A percentile compares a stretch with the other conserved stretches of the same genome.
Evolutionary conservation across 257 asterid genomes (phyloP).

Genomic region (Ballota nigra): DNA sequence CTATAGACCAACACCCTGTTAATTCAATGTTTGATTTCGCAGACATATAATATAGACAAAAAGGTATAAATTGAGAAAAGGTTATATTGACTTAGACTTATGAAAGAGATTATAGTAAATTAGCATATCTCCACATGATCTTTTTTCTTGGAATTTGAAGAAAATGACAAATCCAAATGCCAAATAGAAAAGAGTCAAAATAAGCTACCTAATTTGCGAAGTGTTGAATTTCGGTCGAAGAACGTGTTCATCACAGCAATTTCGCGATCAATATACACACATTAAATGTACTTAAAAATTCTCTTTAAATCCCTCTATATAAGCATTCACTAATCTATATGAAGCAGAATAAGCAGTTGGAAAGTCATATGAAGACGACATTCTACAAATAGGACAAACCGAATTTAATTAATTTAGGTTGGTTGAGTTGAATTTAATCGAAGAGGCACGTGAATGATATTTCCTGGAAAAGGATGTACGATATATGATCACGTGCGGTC

Average conservation of each 20-base stretch:
- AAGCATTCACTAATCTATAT: not conserved
- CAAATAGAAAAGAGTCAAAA: not conserved
- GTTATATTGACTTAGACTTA: not conserved
- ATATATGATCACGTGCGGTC: conserved; percentile 16
- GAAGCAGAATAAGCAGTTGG: not conserved
- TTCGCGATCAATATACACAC: not conserved
- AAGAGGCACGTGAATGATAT: conserved; percentile 29
- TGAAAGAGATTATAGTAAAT: not conserved
- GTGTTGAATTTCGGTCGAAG: not conserved
- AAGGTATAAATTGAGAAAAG: not conserved
- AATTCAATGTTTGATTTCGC: too few relatives aligned
- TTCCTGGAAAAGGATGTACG: conserved; percentile 15
- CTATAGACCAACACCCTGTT: too few relatives aligned
- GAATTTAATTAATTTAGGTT: not conserved
- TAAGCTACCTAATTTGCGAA: conserved; percentile 6
- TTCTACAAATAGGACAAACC: conserved; percentile 4
- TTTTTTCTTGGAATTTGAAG: not conserved
- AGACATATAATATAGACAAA: too few relatives aligned
- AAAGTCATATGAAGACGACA: conserved; percentile 19
- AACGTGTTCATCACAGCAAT: not conserved
- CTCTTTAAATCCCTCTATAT: not conserved
- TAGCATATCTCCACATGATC: not conserved
- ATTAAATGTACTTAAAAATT: not conserved
- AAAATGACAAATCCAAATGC: not conserved
- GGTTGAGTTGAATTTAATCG: not conserved